Evolutionary conservation across 495 filamentous ascomycete genomes (phyloP), one percentile per base, ranked within the genome.

Genomic region (Talaromyces borbonicus): DNA sequence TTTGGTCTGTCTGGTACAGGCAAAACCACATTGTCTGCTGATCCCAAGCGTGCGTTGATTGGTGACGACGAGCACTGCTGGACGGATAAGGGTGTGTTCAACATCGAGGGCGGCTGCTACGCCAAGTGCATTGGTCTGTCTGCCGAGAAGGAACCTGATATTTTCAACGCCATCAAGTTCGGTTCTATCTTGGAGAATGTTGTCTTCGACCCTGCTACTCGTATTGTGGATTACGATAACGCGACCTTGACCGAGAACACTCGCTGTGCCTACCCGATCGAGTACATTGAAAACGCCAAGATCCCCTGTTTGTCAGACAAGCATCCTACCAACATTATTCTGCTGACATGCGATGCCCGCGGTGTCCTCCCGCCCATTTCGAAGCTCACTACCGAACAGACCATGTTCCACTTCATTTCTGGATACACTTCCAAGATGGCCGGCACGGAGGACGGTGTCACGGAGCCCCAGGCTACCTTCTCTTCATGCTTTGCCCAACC

Each of bases 361-460:
- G 92, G 93, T 71, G 92, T 97, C 7, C 82, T 98, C 24, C 92
- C 92, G 32, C 93, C 93, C 31, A 97, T 98, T 72, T 94, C 88
- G 55, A 98, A 97, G 77, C 83, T 98, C 60, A 84, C 83, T 74
- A 78, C 83, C 55, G 85, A 88, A 57, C 92, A 98, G 71, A 95
- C 87, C 60, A 97, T 98, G 90, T 98, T 96, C 80, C 92, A 98
- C 79, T 98, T 98, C 78, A 98, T 98, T 67, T 92, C 85, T 15
- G 92, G 92, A 58, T 98, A 98, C 76, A 98, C 92, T 46, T 97
- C 93, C 57, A 98, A 98, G 83, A 97, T 98, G 93, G 93, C 90
- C 50, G 92, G 92, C 58, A 98, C 92, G 37, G 92, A 98, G 71
- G 85, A 96, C 43, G 92, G 92, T 64, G 79, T 98, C 43, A 87